Percentiles rank a stretch among this genome's conserved stretches.
phyloP scores from a whole-genome alignment of 345 rosid species.

The Sisymbrium altissimum region DNA sequence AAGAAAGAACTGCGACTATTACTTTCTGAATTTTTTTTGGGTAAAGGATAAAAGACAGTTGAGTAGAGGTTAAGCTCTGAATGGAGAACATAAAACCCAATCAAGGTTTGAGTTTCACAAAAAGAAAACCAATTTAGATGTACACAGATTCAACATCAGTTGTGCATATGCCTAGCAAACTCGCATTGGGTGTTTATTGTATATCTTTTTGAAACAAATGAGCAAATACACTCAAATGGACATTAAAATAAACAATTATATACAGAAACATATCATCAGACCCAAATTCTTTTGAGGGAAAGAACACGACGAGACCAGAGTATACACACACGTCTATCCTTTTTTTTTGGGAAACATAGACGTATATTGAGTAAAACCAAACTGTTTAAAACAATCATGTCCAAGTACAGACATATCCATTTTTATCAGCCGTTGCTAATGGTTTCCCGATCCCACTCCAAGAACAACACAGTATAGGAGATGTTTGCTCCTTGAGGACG shows the following conservation, averaged over 20 bases:
- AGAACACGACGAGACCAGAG: background rate
- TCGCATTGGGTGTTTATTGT: background rate
- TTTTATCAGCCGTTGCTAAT: slow-evolving; percentile 86
- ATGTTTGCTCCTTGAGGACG: slow-evolving; percentile 71
- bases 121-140: too few relatives aligned
- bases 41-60: too few relatives aligned
- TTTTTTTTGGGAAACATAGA: background rate
- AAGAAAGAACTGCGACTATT: too few relatives aligned
- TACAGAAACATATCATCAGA: background rate
- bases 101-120: too few relatives aligned
- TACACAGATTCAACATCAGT: background rate
- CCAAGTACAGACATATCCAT: slow-evolving; percentile 78
- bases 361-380: slow-evolving; percentile 8
- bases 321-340: background rate
- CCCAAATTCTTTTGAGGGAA: background rate
- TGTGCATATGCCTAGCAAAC: background rate
- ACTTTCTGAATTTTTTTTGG: too few relatives aligned
- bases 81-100: too few relatives aligned
- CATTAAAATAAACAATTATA: background rate
- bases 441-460: slow-evolving; percentile 96
- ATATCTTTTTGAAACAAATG: background rate
- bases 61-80: too few relatives aligned
- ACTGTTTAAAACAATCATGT: slow-evolving; percentile 36
- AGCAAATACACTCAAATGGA: background rate
- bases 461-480: slow-evolving; percentile 80